Conservation (phyloP, 441 rosid species). For the Cnidoscolus chayamansa region DNA sequence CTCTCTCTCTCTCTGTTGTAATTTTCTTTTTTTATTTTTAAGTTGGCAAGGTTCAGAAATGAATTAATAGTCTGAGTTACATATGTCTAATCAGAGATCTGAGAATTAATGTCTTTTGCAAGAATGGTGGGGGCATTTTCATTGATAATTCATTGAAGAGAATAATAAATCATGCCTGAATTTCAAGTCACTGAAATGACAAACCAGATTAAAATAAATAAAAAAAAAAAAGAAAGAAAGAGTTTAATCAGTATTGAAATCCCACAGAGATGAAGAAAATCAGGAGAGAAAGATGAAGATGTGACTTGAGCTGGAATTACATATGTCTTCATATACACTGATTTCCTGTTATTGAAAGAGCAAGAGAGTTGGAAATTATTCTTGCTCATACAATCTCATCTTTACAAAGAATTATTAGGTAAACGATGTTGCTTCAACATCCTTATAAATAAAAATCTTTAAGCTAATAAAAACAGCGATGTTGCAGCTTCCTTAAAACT, state of each 20-base stretch:
- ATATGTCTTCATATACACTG: too few species aligned
- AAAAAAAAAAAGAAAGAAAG: neutral
- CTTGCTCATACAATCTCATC: too few species aligned
- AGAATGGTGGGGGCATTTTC: constrained; percentile 36
- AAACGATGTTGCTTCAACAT: too few species aligned
- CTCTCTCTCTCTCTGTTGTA: neutral
- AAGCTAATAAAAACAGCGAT: too few species aligned
- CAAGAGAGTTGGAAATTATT: too few species aligned
- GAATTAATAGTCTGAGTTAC: constrained; percentile 30
- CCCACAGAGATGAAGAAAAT: too few species aligned
- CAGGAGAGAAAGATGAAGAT: too few species aligned
- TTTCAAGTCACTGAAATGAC: constrained; percentile 15
- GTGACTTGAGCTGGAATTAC: too few species aligned
- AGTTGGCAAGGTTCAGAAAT: constrained; percentile 15
- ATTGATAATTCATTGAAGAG: constrained; percentile 11
- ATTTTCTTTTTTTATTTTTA: neutral
- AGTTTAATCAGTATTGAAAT: neutral
- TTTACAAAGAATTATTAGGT: too few species aligned
- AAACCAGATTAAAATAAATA: neutral
- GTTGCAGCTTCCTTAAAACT: too few species aligned
- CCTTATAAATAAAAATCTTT: too few species aligned
- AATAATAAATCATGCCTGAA: constrained; percentile 26
- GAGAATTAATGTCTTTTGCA: constrained; percentile 40
- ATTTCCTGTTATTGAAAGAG: too few species aligned
- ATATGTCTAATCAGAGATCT: constrained; percentile 39